phyloP scores from a whole-genome alignment of 148 eudicot species.

The Selenicereus undatus region DNA sequence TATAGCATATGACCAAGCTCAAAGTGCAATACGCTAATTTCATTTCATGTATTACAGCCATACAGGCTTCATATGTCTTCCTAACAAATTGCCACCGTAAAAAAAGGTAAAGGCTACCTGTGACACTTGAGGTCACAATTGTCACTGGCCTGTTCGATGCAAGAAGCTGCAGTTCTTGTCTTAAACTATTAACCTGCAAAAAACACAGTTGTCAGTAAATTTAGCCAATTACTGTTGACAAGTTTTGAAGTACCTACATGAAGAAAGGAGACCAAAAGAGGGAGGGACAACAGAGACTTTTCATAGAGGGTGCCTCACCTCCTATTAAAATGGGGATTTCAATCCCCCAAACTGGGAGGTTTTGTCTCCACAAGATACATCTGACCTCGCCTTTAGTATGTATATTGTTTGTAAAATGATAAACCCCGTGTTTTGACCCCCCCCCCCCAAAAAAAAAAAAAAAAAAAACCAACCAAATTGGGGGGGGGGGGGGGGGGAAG shows the following conservation, averaged over 20 bases:
- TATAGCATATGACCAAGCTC: neutral
- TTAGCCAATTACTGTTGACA: neutral
- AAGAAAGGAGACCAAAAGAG: too few species aligned
- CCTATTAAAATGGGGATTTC: neutral
- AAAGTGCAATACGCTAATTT: neutral
- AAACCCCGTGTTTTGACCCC: neutral
- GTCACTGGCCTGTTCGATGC: slow-evolving; percentile 67
- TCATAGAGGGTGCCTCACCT: too few species aligned
- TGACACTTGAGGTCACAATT: slow-evolving; percentile 61
- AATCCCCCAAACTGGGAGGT: neutral
- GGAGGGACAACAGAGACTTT: too few species aligned
- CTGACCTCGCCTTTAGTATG: too few species aligned
- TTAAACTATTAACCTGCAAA: slow-evolving; percentile 72
- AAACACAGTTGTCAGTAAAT: neutral
- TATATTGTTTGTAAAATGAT: too few species aligned
- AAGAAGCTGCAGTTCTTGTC: slow-evolving; percentile 80
- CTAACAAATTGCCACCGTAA: neutral
- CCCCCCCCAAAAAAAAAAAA: neutral
- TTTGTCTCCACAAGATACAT: too few species aligned
- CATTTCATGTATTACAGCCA: neutral
- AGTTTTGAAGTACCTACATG: too few species aligned
- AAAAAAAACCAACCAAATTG: too few species aligned
- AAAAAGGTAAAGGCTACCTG: slow-evolving; percentile 40
- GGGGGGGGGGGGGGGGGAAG: neutral
- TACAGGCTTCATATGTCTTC: neutral